Conservation (phyloP, 179 eudicot genomes). For the Beta corolliflora region DNA sequence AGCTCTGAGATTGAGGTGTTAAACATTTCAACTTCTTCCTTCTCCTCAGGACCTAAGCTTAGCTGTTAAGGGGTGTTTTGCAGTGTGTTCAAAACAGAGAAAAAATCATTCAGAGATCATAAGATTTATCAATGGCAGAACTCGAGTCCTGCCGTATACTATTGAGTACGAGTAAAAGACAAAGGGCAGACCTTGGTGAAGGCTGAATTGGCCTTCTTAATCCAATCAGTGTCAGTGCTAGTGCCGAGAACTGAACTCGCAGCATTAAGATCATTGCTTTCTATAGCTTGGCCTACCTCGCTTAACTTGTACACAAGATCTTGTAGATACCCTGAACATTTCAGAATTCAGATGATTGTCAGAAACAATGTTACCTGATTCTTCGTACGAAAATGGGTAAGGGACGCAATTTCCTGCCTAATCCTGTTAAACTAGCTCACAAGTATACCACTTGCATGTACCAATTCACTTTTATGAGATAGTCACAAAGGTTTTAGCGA, state of each 20-base stretch:
- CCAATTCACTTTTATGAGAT: too few relatives aligned
- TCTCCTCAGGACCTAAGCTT: conserved; percentile 73
- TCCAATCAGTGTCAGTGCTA: conserved; percentile 70
- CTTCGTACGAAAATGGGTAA: too few relatives aligned
- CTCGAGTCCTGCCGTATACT: not conserved
- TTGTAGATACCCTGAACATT: conserved; percentile 73
- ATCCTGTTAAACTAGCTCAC: too few relatives aligned
- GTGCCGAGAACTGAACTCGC: conserved; percentile 78
- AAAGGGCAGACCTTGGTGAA: conserved; percentile 60
- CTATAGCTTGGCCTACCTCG: conserved; percentile 87
- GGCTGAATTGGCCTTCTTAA: conserved; percentile 77
- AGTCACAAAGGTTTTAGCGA: too few relatives aligned
- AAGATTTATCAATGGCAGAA: not conserved
- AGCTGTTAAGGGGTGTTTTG: conserved; percentile 39
- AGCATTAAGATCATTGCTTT: conserved; percentile 68
- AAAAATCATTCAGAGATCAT: not conserved
- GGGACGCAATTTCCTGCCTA: too few relatives aligned
- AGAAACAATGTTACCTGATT: not conserved
- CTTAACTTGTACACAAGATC: conserved; percentile 82
- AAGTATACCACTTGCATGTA: too few relatives aligned
- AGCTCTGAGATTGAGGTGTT: conserved; percentile 65
- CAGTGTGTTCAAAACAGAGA: not conserved
- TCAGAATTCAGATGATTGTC: not conserved
- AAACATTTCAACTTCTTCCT: conserved; percentile 64
- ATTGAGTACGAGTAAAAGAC: not conserved